Percentiles rank a stretch among this genome's conserved stretches.
Conservation (phyloP, 2,329 filamentous ascomycete species). For the Arthrobotrys entomopaga region DNA sequence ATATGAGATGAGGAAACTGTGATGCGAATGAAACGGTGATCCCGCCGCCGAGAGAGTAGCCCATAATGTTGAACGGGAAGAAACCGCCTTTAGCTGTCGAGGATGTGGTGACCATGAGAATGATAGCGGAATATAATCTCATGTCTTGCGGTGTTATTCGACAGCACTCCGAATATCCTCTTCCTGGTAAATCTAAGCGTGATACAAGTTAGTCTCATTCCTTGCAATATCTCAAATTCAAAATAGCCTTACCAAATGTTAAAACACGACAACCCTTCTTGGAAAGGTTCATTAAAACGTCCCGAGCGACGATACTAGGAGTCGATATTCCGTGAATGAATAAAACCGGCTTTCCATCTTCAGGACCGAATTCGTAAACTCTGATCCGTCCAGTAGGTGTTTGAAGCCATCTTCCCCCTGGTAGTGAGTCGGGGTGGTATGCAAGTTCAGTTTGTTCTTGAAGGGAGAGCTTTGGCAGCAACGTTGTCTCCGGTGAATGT, state of each 20-base stretch:
- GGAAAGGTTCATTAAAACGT: conserved; percentile 73
- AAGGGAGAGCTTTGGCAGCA: conserved; percentile 61
- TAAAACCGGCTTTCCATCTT: conserved; percentile 75
- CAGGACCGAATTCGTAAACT: conserved; percentile 83
- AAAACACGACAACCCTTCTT: conserved; percentile 76
- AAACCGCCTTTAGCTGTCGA: conserved; percentile 72
- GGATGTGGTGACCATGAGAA: conserved; percentile 69
- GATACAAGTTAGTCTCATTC: conserved; percentile 17
- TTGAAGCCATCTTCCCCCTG: conserved; percentile 74
- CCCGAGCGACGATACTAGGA: conserved; percentile 75
- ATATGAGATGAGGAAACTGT: conserved; percentile 75
- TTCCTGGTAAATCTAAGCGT: conserved; percentile 73
- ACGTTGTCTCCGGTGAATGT: conserved; percentile 61
- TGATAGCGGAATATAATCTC: conserved; percentile 73
- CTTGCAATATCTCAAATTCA: too few species aligned
- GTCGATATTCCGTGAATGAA: conserved; percentile 85
- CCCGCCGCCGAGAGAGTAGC: conserved; percentile 83
- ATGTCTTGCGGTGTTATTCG: conserved; percentile 70
- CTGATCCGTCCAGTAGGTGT: conserved; percentile 77
- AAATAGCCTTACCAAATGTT: conserved; percentile 74
- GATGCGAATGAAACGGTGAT: conserved; percentile 76
- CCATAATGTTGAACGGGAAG: conserved; percentile 71
- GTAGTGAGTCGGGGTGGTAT: conserved; percentile 77
- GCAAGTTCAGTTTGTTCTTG: conserved; percentile 64
- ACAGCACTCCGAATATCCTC: conserved; percentile 80